Percentiles rank a stretch among this genome's conserved stretches.
Conservation (phyloP, 352 stramenopile genomes). For the Phytophthora citrophthora region DNA sequence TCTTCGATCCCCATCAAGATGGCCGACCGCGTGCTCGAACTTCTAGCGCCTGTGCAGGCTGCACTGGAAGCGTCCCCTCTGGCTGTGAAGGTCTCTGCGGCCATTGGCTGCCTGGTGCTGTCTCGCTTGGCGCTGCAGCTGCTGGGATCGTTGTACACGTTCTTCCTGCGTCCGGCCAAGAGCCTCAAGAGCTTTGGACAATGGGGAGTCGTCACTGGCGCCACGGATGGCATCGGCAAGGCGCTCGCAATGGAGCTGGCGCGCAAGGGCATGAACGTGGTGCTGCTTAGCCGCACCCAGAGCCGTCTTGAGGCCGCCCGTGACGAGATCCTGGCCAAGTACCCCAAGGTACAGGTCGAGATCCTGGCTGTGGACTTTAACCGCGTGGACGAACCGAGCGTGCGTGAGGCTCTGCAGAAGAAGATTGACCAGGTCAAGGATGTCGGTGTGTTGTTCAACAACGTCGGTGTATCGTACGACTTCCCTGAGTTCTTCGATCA, state of each 20-base stretch:
- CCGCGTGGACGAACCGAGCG: conserved; percentile 82
- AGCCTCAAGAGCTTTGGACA: conserved; percentile 95
- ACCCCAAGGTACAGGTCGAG: conserved; percentile 88
- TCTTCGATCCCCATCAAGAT: conserved; percentile 23
- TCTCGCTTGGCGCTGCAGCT: conserved; percentile 60
- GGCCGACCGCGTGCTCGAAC: conserved; percentile 29
- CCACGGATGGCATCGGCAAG: conserved; percentile 95
- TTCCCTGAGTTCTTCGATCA: conserved; percentile 98
- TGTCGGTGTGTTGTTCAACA: conserved; percentile 99
- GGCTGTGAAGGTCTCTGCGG: conserved; percentile 49
- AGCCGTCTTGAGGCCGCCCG: conserved; percentile 94
- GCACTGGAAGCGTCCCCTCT: conserved; percentile 42
- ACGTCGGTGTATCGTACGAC: conserved; percentile 99
- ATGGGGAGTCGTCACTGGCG: conserved; percentile 98
- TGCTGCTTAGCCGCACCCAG: conserved; percentile 98
- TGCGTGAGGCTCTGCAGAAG: conserved; percentile 58
- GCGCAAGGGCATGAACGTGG: conserved; percentile 96
- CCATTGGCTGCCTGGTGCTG: conserved; percentile 56
- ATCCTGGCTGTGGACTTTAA: conserved; percentile 95
- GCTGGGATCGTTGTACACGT: conserved; percentile 64
- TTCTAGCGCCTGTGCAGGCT: conserved; percentile 37
- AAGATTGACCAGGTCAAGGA: conserved; percentile 86
- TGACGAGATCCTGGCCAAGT: conserved; percentile 94
- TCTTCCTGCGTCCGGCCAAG: conserved; percentile 95
- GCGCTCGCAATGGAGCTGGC: conserved; percentile 94